Evolutionary conservation across 2,329 filamentous ascomycete species (phyloP), one percentile per base, ranked within the genome.

Genomic region (Cryoendolithus antarcticus): DNA sequence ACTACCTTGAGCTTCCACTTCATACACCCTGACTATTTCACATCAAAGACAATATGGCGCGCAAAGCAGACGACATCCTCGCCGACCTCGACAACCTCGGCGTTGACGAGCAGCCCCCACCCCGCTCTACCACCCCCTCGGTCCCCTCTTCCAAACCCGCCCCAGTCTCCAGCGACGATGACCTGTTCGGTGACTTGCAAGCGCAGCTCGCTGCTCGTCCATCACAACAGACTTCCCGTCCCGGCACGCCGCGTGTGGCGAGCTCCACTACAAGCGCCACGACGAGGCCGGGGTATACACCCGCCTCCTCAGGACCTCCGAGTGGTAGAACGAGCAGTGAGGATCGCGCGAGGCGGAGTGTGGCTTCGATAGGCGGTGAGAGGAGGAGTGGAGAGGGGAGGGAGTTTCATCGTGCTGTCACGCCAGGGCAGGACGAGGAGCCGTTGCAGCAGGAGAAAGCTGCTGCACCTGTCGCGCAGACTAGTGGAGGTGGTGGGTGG

Each of bases 341-440:
- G 56, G 83, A 89, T 48, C 80, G 72, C 46, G 40, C 50, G 10
- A 50, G 61, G 19, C 52, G 42, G 11, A 19, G 15, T 35, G 39
- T 52, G 31, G 33, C 44, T n/a, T 43, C 42, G 5, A 46, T 51
- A 30, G 48, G 63, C 24, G 51, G 57, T 32, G 60, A 63, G 24
- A 73, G 84, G 56, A 88, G 83, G 62, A 93, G 85, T 9, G 82
- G 69, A 42, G 86, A 94, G 53, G 89, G 82, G 57, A 70, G 79
- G 36, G 80, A 80, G 37, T 75, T 80, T 54, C 80, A 81, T 54
- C 74, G 80, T 37, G 80, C 75, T 61, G 77, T 82, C 54, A 85
- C 82, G 1, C 75, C 80, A 8, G 79, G 77, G 4, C 59, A 65
- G 45, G 62, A 66, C 35, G 57, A 61, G 41, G 44, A 45, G n/a